Conservation (phyloP, 805 yeast genomes). For the Saturnispora galanensis region DNA sequence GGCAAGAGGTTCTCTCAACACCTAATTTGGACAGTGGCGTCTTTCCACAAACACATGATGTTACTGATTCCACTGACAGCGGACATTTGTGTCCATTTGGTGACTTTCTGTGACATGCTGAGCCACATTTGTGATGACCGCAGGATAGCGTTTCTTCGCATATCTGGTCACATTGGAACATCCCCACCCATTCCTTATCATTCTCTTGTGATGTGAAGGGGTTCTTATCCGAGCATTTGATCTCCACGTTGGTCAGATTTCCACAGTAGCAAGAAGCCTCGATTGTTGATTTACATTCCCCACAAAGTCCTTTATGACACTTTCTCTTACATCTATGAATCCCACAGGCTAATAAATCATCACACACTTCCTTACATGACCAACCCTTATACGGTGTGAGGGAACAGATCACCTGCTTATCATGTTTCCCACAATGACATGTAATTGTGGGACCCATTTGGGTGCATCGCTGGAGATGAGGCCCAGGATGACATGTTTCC, state of each 20-base stretch:
- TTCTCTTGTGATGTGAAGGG: slow-evolving; percentile 27
- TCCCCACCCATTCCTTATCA: slow-evolving; percentile 37
- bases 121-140: slow-evolving; percentile 43
- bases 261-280: slow-evolving; percentile 71
- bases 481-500: slow-evolving; percentile 78
- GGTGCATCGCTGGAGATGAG: slow-evolving; percentile 66
- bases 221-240: slow-evolving; percentile 36
- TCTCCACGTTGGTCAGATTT: slow-evolving; percentile 27
- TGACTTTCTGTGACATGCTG: slow-evolving; percentile 43
- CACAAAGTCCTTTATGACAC: slow-evolving; percentile 84
- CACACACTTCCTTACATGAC: slow-evolving; percentile 57
- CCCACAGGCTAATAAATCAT: slow-evolving; percentile 57
- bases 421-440: slow-evolving; percentile 66
- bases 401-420: slow-evolving; percentile 61
- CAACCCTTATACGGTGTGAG: slow-evolving; percentile 65
- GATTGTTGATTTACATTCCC: slow-evolving; percentile 47
- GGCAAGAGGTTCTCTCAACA: slow-evolving; percentile 47
- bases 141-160: slow-evolving; percentile 52
- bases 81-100: slow-evolving; percentile 39
- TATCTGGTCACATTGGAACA: slow-evolving; percentile 35
- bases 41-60: slow-evolving; percentile 76
- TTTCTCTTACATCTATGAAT: slow-evolving; percentile 49
- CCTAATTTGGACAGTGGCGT: slow-evolving; percentile 20
- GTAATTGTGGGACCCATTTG: slow-evolving; percentile 63
- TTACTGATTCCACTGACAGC: slow-evolving; percentile 47